Percentiles rank a stretch among this genome's conserved stretches.
Evolutionary conservation across 202 grass and related monocot species (phyloP).

Genomic region (Cymbopogon flexuosus): DNA sequence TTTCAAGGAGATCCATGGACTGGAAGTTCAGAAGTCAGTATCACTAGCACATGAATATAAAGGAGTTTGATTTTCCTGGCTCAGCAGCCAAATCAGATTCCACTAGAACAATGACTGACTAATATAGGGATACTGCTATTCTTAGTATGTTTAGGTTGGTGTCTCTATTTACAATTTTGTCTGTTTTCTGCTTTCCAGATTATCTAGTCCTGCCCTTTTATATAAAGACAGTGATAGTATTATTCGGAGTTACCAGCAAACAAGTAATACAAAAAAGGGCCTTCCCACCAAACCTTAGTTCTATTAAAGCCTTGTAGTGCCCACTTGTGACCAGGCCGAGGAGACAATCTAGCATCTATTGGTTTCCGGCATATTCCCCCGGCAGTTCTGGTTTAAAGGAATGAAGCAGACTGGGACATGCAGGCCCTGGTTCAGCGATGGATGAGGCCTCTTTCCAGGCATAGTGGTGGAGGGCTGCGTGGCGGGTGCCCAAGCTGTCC

Average conservation of each 20-base stretch:
- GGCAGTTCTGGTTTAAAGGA: neutral
- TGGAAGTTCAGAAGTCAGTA: neutral
- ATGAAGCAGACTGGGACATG: neutral
- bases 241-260: neutral
- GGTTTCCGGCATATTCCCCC: neutral
- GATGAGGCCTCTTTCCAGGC: neutral
- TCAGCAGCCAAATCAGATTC: neutral
- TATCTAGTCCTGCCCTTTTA: neutral
- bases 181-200: neutral
- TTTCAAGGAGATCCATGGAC: neutral
- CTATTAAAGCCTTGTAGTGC: neutral
- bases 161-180: neutral
- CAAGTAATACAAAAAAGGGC: neutral
- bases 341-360: neutral
- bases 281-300: neutral
- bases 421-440: neutral
- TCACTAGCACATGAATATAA: neutral
- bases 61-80: neutral
- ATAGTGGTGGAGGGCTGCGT: neutral
- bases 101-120: neutral
- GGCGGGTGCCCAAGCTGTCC: neutral
- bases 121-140: neutral
- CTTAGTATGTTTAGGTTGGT: neutral
- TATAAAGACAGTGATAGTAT: neutral
- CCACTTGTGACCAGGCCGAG: neutral